Evolutionary conservation across 257 asterid species (phyloP).

Genomic region (Jaltomata sinuosa): DNA sequence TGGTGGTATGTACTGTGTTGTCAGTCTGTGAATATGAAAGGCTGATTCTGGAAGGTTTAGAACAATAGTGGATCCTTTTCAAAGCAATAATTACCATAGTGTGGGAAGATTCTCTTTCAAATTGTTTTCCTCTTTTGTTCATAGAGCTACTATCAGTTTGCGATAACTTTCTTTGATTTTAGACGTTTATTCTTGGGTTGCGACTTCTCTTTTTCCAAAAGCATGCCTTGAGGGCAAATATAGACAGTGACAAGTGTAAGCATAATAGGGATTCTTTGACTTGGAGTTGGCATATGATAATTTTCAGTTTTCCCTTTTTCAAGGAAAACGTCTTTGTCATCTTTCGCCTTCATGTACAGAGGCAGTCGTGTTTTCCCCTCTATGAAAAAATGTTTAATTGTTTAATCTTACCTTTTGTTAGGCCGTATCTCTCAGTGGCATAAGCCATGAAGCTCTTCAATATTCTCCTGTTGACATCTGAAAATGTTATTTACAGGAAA

Average conservation of each 20-base stretch:
- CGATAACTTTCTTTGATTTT: neutral
- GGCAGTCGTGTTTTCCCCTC: neutral
- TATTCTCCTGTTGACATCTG: neutral
- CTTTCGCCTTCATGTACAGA: neutral
- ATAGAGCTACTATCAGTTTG: neutral
- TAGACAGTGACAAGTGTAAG: neutral
- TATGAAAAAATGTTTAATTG: neutral
- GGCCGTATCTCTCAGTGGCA: neutral
- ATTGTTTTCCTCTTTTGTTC: neutral
- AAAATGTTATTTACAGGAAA: conserved; percentile 42
- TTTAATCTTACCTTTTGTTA: neutral
- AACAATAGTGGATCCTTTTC: neutral
- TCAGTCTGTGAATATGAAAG: neutral
- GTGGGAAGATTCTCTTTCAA: neutral
- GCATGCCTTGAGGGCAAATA: neutral
- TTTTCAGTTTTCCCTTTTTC: neutral
- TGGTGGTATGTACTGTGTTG: neutral
- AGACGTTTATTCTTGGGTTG: neutral
- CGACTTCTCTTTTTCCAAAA: neutral
- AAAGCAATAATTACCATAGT: neutral
- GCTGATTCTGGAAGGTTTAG: neutral
- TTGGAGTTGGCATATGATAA: neutral
- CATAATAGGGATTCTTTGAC: neutral
- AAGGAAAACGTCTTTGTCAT: neutral
- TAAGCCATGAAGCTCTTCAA: neutral